A percentile compares a stretch with the other conserved stretches of the same genome.
phyloP scores from a whole-genome alignment of 106 monocot species.

The Hemerocallis citrina region DNA sequence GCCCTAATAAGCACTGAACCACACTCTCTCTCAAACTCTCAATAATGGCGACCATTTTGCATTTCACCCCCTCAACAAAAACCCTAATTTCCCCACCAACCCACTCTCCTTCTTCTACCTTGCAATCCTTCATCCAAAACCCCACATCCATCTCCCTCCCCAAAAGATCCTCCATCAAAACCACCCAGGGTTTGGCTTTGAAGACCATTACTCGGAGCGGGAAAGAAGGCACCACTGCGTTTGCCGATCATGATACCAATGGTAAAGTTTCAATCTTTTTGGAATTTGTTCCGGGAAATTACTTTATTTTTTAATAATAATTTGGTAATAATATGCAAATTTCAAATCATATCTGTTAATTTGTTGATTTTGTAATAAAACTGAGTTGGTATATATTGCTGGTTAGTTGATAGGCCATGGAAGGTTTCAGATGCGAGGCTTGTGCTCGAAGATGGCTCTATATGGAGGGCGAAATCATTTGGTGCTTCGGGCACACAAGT shows the following conservation, averaged over 20 bases:
- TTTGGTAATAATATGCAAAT: no score
- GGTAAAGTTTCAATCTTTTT: no score
- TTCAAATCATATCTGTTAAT: no score
- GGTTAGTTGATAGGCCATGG: conserved; percentile 58
- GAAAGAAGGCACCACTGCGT: conserved; percentile 4
- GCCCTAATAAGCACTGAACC: no score
- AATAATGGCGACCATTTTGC: conserved; percentile 5
- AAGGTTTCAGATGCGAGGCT: conserved; percentile 82
- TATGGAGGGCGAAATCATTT: conserved; percentile 96
- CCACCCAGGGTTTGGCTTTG: no score
- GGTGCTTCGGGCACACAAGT: conserved; percentile 96
- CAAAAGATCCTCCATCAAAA: neutral
- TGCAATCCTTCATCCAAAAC: conserved; percentile 1
- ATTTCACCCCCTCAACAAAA: conserved; percentile 3
- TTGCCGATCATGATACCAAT: neutral
- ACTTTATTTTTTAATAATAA: no score
- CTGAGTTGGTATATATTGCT: neutral
- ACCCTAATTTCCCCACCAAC: conserved; percentile 1
- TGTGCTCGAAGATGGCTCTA: conserved; percentile 95
- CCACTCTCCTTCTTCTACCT: neutral
- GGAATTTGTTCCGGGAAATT: no score
- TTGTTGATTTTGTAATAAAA: no score
- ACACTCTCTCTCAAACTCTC: no score
- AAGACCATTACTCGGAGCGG: neutral
- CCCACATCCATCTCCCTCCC: conserved; percentile 2